Evolutionary conservation across 2,329 filamentous ascomycete genomes (phyloP), one percentile per base, ranked within the genome.

Genomic region (Microcyclosporella mali): DNA sequence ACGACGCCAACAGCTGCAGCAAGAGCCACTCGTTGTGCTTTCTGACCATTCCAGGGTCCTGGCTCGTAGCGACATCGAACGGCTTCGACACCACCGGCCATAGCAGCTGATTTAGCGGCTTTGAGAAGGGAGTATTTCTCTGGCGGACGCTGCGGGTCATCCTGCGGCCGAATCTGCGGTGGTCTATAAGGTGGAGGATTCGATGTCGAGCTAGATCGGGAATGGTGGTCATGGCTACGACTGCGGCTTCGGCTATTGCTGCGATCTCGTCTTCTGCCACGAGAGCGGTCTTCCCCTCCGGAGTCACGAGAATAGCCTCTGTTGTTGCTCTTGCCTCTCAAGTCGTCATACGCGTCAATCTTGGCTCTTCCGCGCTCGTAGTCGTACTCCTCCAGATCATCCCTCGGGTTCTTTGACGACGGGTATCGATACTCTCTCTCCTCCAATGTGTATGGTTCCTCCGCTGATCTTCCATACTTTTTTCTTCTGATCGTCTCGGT

Each of bases 61-160:
- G 88, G 85, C 50, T 92, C 85, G 58, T 89, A 94, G 62, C 89
- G 82, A 44, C 88, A 82, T 49, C 87, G 84, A 73, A 94, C 94
- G 33, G 89, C 89, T 66, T 95, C 45, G 11, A 43, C 36, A 32
- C 37, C 40, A 29, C 40, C 45, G 15, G 40, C 37, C 40, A 39
- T 33, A n/a, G 33, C 36, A 7, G 40, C 45, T 11, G 40, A 35
- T 15, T 47, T 47, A 18, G 37, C 29, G 4, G 45, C 45, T 47
- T 47, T 47, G 25, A 43, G 27, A 16, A 43, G 27, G 4, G 40
- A 40, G 33, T 47, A 47, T 11, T 17, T 31, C 21, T 47, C 45
- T 12, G 17, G 11, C 2, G 45, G 45, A n/a, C 35, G 33, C 17
- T 36, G 15, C 6, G 40, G 45, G 15, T 47, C 45, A 2, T 40